Evolutionary conservation across 1,139 yeast genomes (phyloP), one percentile per base, ranked within the genome.

Genomic region (Torulaspora globosa): DNA sequence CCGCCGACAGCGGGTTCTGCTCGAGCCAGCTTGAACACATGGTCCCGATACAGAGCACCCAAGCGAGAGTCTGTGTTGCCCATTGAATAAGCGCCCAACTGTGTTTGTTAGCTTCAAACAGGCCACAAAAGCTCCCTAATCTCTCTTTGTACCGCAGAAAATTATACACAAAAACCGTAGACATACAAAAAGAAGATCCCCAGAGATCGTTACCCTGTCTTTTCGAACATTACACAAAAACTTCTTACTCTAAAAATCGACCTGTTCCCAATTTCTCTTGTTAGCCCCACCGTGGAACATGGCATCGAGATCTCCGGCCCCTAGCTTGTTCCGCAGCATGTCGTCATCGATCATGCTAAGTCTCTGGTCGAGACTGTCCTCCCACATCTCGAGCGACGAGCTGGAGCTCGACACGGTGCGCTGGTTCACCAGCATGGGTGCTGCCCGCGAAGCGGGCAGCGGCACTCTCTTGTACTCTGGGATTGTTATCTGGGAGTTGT

Each of bases 51-150:
- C 10, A 79, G 77, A 47, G 73, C 70, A 31, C 43, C 48, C 29
- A 78, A 68, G 56, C 75, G 82, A 21, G 90, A 85, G 49, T 86
- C 94, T 15, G 82, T 70, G 28, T 83, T 76, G 38, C 83, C 89
- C 95, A 86, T 86, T 16, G 16, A 8, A 16, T 31, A 31, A 31
- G 12, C 34, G 23, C 34, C 34, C 18, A 31, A 18, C 41, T 11
- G 29, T 24, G 24, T 27, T 21, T 9, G 12, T 19, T 19, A 11
- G 16, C 23, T 9, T 8, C 12, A 15, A 10, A 12, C 24, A 12
- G 5, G n/a, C 19, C 23, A 24, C 28, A 31, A 31, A 31, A 31
- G 34, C 34, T 31, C 34, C 34, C 21, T 31, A 31, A 15, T 16
- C 7, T 15, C 19, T 31, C n/a, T 10, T 26, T 26, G n/a, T n/a